These are phyloP conservation scores for Neonectria coccinea DNA, from an alignment of 2,329 filamentous ascomycete genomes.

Conservation along the genomic window DNA sequence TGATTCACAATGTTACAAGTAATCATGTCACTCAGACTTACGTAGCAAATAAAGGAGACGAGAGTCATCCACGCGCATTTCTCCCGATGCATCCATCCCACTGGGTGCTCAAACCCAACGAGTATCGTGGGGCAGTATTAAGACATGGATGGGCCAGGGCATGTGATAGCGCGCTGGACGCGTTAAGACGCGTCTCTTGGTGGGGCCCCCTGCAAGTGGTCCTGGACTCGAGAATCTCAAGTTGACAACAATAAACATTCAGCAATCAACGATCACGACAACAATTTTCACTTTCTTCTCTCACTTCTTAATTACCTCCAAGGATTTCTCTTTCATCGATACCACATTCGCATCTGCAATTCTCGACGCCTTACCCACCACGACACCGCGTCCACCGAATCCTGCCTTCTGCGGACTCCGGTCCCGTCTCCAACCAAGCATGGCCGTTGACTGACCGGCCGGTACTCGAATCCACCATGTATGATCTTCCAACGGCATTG, in stretches of 20 bases:
- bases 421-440: slow-evolving; percentile 26
- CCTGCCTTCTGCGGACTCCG: slow-evolving; percentile 24
- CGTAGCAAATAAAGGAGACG: too few species aligned
- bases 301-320: neutral
- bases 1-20: neutral
- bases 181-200: slow-evolving; percentile 23
- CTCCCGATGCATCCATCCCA: neutral
- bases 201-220: slow-evolving; percentile 17
- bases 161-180: slow-evolving; percentile 34
- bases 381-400: neutral
- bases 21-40: too few species aligned
- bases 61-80: neutral
- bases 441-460: slow-evolving; percentile 14
- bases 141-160: slow-evolving; percentile 15
- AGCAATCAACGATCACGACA: too few species aligned
- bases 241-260: slow-evolving; percentile 2
- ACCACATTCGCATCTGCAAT: neutral
- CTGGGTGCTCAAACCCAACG: neutral
- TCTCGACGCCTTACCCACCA: neutral
- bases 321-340: too few species aligned
- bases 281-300: too few species aligned
- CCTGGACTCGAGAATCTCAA: neutral
- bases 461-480: slow-evolving; percentile 18
- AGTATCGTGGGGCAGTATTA: slow-evolving; percentile 11
- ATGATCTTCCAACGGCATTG: accelerated